Percentiles rank a stretch among this genome's conserved stretches.
phyloP scores from a whole-genome alignment of 2,329 filamentous ascomycete genomes.

The Dothideomycetes sp. region DNA sequence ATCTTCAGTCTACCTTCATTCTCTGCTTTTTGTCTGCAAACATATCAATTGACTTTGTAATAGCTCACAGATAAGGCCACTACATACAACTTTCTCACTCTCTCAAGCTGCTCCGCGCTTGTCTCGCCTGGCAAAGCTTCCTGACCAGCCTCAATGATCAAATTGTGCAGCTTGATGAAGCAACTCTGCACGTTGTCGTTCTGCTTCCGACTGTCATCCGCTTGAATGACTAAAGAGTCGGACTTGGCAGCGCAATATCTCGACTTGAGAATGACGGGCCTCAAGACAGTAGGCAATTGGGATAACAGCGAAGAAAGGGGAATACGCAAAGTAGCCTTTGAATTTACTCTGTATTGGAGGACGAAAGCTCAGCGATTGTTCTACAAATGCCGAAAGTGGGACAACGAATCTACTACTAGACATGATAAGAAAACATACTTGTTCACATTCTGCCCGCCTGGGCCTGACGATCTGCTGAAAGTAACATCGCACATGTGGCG shows the following conservation, averaged over 20 bases:
- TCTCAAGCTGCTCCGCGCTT: conserved; percentile 41
- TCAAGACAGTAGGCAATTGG: conserved; percentile 43
- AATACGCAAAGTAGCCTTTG: conserved; percentile 53
- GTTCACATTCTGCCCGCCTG: conserved; percentile 59
- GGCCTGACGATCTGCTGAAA: conserved; percentile 54
- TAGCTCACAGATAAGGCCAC: background rate
- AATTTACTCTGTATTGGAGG: conserved; percentile 44
- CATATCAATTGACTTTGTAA: background rate
- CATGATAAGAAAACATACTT: conserved; percentile 37
- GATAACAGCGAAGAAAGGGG: conserved; percentile 41
- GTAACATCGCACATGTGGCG: conserved; percentile 45
- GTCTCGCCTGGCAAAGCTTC: conserved; percentile 49
- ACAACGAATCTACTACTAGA: too few relatives aligned
- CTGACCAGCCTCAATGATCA: conserved; percentile 41
- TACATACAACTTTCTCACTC: conserved; percentile 43
- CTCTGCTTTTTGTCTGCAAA: conserved; percentile 41
- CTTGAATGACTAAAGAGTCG: conserved; percentile 48
- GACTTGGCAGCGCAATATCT: conserved; percentile 45
- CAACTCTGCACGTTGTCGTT: conserved; percentile 48
- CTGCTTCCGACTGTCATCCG: conserved; percentile 53
- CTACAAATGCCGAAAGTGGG: too few relatives aligned
- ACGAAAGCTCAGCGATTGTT: background rate
- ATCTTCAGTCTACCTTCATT: conserved; percentile 45
- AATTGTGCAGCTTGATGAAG: conserved; percentile 44
- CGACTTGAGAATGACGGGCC: conserved; percentile 38